Conservation (phyloP, 2,329 filamentous ascomycete species). For the Cyphellophora attinorum region DNA sequence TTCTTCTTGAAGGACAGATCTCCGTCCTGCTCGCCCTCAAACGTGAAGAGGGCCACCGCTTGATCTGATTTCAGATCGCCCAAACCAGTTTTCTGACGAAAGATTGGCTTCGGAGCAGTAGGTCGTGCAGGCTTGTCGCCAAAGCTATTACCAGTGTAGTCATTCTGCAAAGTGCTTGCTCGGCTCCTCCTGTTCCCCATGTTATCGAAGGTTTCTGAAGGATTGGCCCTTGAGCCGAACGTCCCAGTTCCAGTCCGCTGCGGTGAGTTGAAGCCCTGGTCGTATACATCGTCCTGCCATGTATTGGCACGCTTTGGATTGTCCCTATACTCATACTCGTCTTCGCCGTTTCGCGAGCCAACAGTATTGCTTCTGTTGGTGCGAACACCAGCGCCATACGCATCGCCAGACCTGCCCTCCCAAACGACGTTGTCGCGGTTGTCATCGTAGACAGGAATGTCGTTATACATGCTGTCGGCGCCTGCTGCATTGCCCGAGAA, state of each 20-base stretch:
- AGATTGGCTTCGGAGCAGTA: constrained; percentile 81
- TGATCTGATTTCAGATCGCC: constrained; percentile 53
- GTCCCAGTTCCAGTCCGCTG: background rate
- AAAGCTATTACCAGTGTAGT: constrained; percentile 46
- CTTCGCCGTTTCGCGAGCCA: constrained; percentile 30
- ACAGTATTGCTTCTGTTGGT: constrained; percentile 49
- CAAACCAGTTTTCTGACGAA: constrained; percentile 42
- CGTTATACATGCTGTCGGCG: constrained; percentile 77
- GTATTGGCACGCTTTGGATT: constrained; percentile 36
- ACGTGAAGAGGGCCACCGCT: constrained; percentile 83
- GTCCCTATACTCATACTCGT: constrained; percentile 47
- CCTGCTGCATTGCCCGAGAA: constrained; percentile 57
- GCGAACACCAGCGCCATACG: constrained; percentile 57
- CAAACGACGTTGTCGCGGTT: constrained; percentile 73
- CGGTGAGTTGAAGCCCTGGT: constrained; percentile 21
- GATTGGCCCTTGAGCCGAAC: constrained; percentile 18
- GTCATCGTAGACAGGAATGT: constrained; percentile 80
- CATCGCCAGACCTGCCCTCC: constrained; percentile 64
- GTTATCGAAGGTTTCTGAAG: constrained; percentile 25
- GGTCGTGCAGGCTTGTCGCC: constrained; percentile 65
- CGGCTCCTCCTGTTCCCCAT: constrained; percentile 27
- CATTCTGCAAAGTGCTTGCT: constrained; percentile 30
- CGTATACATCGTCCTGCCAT: constrained; percentile 42
- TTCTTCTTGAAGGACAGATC: constrained; percentile 96
- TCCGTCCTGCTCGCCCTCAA: constrained; percentile 86